phyloP scores from a whole-genome alignment of 2,329 filamentous ascomycete genomes.

The Monosporascus ibericus region DNA sequence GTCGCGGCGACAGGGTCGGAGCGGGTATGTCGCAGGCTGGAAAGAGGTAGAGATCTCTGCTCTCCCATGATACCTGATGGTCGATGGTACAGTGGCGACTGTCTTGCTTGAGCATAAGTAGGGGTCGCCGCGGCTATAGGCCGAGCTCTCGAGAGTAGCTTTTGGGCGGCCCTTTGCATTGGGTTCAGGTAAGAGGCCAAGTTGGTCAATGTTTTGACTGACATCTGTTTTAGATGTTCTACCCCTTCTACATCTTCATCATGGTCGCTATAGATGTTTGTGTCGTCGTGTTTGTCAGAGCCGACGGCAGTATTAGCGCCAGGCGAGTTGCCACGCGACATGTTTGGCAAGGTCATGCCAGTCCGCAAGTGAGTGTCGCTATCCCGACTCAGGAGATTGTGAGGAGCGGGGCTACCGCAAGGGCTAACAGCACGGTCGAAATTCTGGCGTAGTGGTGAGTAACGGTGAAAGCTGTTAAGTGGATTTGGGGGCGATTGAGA shows the following conservation, averaged over 20 bases:
- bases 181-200: constrained; percentile 52
- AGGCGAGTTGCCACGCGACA: constrained; percentile 21
- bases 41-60: background rate
- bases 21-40: constrained; percentile 1
- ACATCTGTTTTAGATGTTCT: constrained; percentile 29
- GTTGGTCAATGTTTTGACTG: constrained; percentile 44
- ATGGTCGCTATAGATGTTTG: constrained; percentile 11
- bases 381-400: background rate
- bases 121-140: constrained; percentile 12
- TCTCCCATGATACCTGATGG: constrained; percentile 8
- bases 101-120: constrained; percentile 4
- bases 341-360: constrained; percentile 2
- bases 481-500: constrained; percentile 15
- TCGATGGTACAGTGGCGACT: constrained; percentile 8
- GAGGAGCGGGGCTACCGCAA: constrained; percentile 2
- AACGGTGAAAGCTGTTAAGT: constrained; percentile 31
- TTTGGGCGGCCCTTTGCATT: constrained; percentile 45
- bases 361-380: constrained; percentile 1
- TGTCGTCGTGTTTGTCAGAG: constrained; percentile 4
- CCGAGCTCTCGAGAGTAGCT: constrained; percentile 31
- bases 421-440: constrained; percentile 46
- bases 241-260: constrained; percentile 21
- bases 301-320: constrained; percentile 5
- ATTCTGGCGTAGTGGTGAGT: constrained; percentile 49
- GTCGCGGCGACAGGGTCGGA: constrained; percentile 7